Evolutionary conservation across 768 basidiomycete genomes (phyloP).

Genomic region (Nevesoporus exiguus): DNA sequence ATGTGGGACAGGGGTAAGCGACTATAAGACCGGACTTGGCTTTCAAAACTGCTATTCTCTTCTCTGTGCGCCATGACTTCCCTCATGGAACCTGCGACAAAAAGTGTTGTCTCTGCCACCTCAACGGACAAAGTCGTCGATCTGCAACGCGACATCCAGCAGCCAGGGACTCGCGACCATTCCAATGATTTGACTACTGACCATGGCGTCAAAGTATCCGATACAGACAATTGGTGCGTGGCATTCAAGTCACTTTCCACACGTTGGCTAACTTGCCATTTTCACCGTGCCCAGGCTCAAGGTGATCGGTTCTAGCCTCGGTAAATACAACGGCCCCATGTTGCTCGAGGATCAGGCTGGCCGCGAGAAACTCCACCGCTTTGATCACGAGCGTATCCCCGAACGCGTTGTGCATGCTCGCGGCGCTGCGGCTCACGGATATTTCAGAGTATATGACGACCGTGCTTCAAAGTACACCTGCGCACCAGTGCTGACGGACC

Average conservation of each 20-base stretch:
- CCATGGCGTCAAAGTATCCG: constrained; percentile 52
- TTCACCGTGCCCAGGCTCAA: constrained; percentile 45
- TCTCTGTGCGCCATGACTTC: constrained; percentile 10
- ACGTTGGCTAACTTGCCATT: constrained; percentile 4
- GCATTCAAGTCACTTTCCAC: not conserved
- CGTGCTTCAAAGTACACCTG: constrained; percentile 67
- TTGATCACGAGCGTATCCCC: constrained; percentile 88
- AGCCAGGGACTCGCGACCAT: not conserved
- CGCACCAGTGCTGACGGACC: constrained; percentile 69
- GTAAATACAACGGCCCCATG: constrained; percentile 56
- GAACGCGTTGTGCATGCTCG: constrained; percentile 77
- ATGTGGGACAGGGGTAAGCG: constrained; percentile 6
- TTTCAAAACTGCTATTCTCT: not conserved
- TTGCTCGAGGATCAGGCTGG: constrained; percentile 76
- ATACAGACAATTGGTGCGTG: constrained; percentile 63
- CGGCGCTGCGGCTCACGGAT: constrained; percentile 77
- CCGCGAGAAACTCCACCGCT: constrained; percentile 73
- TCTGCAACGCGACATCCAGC: constrained; percentile 22
- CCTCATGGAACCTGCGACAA: constrained; percentile 14
- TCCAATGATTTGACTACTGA: constrained; percentile 50
- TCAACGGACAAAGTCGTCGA: constrained; percentile 22
- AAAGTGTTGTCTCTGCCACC: constrained; percentile 4
- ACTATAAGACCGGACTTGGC: not conserved
- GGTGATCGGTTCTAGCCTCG: constrained; percentile 37
- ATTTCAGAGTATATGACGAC: constrained; percentile 72